These are phyloP conservation scores for Rehmannia glutinosa DNA, from an alignment of 257 asterid species.

Conservation along the genomic window DNA sequence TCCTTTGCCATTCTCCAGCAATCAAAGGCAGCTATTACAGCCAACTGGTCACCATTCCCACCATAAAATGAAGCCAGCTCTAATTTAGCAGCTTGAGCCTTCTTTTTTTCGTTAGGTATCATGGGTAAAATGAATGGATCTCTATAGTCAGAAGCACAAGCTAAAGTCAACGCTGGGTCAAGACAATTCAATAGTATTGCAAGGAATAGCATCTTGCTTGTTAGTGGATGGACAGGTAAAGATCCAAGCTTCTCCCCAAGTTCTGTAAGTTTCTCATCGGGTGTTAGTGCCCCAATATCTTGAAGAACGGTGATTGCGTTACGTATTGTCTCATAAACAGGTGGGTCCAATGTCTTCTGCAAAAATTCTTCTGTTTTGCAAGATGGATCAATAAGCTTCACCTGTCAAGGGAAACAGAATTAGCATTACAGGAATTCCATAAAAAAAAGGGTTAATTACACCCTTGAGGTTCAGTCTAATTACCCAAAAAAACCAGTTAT, in stretches of 20 bases:
- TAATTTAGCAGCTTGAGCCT: slow-evolving; percentile 60
- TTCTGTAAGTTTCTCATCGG: slow-evolving; percentile 77
- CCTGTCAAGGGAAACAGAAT: slow-evolving; percentile 41
- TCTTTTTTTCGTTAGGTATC: slow-evolving; percentile 55
- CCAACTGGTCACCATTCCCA: slow-evolving; percentile 83
- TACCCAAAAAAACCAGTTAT: background rate
- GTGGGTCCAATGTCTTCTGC: slow-evolving; percentile 82
- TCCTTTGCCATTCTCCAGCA: slow-evolving; percentile 73
- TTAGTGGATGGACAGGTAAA: slow-evolving; percentile 86
- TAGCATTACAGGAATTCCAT: background rate
- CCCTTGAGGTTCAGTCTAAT: background rate
- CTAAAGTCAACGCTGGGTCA: slow-evolving; percentile 89
- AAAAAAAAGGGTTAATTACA: background rate
- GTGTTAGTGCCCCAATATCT: slow-evolving; percentile 77
- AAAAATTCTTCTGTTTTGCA: slow-evolving; percentile 79
- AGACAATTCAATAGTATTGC: slow-evolving; percentile 79
- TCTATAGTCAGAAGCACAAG: slow-evolving; percentile 73
- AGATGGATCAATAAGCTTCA: slow-evolving; percentile 75
- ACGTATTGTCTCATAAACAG: slow-evolving; percentile 70
- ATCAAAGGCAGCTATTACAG: slow-evolving; percentile 82
- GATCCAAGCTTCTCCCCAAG: slow-evolving; percentile 86
- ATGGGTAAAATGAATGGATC: slow-evolving; percentile 82
- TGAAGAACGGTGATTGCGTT: slow-evolving; percentile 75
- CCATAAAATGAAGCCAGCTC: slow-evolving; percentile 77
- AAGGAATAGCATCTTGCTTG: slow-evolving; percentile 90